These are phyloP conservation scores for Perkinsus marinus DNA, from an alignment of 169 alveolate genomes.

Conservation along the genomic window DNA sequence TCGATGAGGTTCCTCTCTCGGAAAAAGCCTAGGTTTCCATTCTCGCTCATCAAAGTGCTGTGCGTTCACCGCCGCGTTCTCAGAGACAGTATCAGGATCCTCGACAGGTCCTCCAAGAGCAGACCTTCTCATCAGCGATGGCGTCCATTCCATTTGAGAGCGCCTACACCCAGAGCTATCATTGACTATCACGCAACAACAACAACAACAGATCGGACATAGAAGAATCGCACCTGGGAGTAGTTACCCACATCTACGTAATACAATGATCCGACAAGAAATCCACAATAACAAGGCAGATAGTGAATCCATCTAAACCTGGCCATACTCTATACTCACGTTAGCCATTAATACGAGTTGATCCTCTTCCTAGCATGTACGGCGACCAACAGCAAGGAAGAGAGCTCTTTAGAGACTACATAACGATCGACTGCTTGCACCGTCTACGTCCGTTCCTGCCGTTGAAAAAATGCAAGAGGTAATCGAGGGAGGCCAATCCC, in stretches of 20 bases:
- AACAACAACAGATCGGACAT: background rate
- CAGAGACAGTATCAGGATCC: no score
- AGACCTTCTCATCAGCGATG: background rate
- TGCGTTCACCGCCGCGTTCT: background rate
- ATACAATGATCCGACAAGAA: no score
- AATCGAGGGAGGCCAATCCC: background rate
- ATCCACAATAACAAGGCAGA: no score
- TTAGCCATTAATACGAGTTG: no score
- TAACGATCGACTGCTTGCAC: background rate
- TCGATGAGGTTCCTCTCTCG: background rate
- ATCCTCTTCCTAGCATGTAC: no score
- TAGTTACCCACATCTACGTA: background rate
- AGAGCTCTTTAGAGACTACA: background rate
- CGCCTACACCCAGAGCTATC: background rate
- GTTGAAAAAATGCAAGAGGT: no score
- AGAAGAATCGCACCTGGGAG: background rate
- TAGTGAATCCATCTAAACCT: no score
- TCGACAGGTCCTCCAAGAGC: no score
- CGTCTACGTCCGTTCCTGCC: no score
- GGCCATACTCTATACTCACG: no score
- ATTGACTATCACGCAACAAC: background rate
- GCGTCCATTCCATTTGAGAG: background rate
- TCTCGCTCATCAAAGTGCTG: background rate
- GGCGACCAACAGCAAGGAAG: no score
- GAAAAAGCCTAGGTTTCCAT: background rate